Base-by-base conservation (phyloP, 2,329 filamentous ascomycete species). In the Fusarium bactridioides region DNA sequence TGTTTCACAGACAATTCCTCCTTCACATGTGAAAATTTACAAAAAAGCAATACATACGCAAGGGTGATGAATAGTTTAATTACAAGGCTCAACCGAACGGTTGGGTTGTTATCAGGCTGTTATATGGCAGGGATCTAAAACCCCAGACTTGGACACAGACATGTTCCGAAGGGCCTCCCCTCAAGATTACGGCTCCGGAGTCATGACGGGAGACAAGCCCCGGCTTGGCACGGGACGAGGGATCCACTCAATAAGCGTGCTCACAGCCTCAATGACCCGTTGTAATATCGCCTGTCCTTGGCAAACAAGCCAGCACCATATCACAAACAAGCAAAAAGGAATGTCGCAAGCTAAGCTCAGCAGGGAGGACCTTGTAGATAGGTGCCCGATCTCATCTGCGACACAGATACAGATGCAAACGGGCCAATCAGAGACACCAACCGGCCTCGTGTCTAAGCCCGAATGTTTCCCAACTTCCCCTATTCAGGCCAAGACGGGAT, bases 311-410 rank as follows among this genome's bases (percentile, higher is more conserved):
- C 27, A 18, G 15, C 10, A 15, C n/a, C 15, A 43, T 23, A 23
- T 43, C 43, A 15, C 11, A 45, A 27, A 25, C 23, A 31, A 48
- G 45, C 45, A 31, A 35, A 56, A 29, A 29, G 37, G 21, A 27
- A 12, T 38, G 64, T 64, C 65, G 50, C 64, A 68, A 69, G 48
- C 64, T 47, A 48, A 19, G 27, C 41, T 56, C 12, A 31, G 53
- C 63, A 67, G 60, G 64, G 64, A 40, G 38, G 12, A 35, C 63
- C 60, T 57, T 45, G 69, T 65, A 71, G 71, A 69, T 75, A 64
- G 72, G 69, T 77, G 75, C 75, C 75, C 75, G 75, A 77, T 77
- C 75, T 77, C 50, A 60, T 58, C 55, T 73, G 70, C 44, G 62
- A 75, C 66, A 62, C 40, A 67, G 63, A 73, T 64, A 63, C 21